phyloP scores from a whole-genome alignment of 495 filamentous ascomycete genomes.

The Hypoxylon lienhwacheense region DNA sequence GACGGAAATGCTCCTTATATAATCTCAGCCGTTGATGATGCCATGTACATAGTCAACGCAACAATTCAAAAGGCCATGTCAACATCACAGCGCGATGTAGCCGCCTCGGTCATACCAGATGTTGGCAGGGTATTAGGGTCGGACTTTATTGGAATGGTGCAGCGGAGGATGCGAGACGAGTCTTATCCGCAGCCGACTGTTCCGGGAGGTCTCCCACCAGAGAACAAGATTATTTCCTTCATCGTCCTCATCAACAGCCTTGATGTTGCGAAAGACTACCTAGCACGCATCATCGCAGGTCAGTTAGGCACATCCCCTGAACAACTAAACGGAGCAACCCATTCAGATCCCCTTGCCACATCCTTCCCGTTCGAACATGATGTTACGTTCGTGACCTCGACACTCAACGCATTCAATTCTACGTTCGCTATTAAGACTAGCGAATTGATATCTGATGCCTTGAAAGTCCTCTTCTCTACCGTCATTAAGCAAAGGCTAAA shows the following conservation, averaged over 20 bases:
- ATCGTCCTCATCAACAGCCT: conserved; percentile 94
- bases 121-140: conserved; percentile 84
- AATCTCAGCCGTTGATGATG: conserved; percentile 93
- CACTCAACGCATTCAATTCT: conserved; percentile 67
- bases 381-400: conserved; percentile 62
- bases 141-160: conserved; percentile 96
- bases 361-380: conserved; percentile 81
- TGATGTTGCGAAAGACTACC: conserved; percentile 85
- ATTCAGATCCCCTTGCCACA: conserved; percentile 52
- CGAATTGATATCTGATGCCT: conserved; percentile 80
- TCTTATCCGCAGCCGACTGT: conserved; percentile 76
- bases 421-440: conserved; percentile 74
- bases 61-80: conserved; percentile 82
- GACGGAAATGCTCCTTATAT: conserved; percentile 81
- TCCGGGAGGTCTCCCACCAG: conserved; percentile 77
- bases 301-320: conserved; percentile 55
- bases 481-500: conserved; percentile 85
- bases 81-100: conserved; percentile 76
- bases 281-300: conserved; percentile 77
- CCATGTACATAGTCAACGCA: conserved; percentile 98
- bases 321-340: conserved; percentile 30
- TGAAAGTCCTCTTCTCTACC: conserved; percentile 82
- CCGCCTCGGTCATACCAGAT: conserved; percentile 74
- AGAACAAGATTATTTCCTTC: conserved; percentile 81
- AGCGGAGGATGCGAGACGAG: conserved; percentile 96